A percentile compares a stretch with the other conserved stretches of the same genome.
phyloP scores from a whole-genome alignment of 805 yeast genomes.

The Metschnikowia rubicola region DNA sequence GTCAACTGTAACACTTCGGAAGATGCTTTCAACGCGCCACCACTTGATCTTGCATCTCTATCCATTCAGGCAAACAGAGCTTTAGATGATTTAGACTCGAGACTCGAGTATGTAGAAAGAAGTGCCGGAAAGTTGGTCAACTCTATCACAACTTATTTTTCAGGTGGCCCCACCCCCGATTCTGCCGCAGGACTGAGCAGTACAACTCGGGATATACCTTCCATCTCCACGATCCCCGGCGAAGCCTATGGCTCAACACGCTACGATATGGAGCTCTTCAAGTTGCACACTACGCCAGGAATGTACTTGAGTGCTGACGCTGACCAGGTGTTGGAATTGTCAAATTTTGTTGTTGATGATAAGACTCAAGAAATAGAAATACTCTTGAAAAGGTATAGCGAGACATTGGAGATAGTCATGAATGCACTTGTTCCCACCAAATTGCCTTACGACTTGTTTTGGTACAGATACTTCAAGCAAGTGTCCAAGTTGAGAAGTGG shows the following conservation, averaged over 20 bases:
- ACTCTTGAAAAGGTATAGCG: constrained; percentile 45
- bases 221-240: constrained; percentile 15
- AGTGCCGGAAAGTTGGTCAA: constrained; percentile 59
- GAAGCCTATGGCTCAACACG: constrained; percentile 36
- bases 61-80: constrained; percentile 47
- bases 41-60: constrained; percentile 23
- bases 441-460: constrained; percentile 59
- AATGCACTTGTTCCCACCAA: constrained; percentile 64
- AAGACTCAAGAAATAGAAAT: constrained; percentile 50
- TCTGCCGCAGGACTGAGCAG: constrained; percentile 3
- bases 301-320: constrained; percentile 16
- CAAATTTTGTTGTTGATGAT: constrained; percentile 40
- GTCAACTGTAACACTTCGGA: background rate
- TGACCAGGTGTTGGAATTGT: constrained; percentile 14
- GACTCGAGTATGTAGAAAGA: constrained; percentile 70
- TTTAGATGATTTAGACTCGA: constrained; percentile 66
- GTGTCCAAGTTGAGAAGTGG: constrained; percentile 52
- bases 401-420: constrained; percentile 52
- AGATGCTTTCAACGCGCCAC: constrained; percentile 9
- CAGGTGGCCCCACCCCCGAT: constrained; percentile 32
- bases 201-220: background rate
- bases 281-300: constrained; percentile 34
- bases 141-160: constrained; percentile 56
- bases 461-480: constrained; percentile 67
- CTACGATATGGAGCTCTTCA: constrained; percentile 37